Percentiles rank a stretch among this genome's conserved stretches.
phyloP scores from a whole-genome alignment of 768 basidiomycete genomes.

The Lactarius hatsudake region DNA sequence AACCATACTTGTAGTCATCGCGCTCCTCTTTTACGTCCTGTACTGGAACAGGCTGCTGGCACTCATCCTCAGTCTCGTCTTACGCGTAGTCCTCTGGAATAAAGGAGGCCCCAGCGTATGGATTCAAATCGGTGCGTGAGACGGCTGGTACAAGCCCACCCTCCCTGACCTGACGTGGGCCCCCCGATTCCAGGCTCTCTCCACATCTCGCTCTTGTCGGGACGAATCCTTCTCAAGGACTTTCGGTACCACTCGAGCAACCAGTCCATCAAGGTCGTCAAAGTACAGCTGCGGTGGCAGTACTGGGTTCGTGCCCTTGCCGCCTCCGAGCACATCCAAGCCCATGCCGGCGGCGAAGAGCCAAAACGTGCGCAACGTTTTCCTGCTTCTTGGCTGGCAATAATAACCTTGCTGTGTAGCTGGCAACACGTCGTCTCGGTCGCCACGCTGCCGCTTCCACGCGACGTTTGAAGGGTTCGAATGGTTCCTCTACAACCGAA shows the following conservation, averaged over 20 bases:
- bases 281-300: conserved; percentile 86
- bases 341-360: conserved; percentile 48
- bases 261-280: conserved; percentile 79
- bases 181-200: conserved; percentile 61
- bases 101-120: conserved; percentile 72
- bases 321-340: conserved; percentile 64
- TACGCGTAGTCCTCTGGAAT: conserved; percentile 80
- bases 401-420: conserved; percentile 33
- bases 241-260: conserved; percentile 89
- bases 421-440: conserved; percentile 31
- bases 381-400: conserved; percentile 1
- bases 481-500: conserved; percentile 91
- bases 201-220: conserved; percentile 85
- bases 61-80: conserved; percentile 55
- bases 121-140: conserved; percentile 69
- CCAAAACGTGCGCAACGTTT: conserved; percentile 40
- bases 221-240: conserved; percentile 86
- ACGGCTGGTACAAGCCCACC: not conserved
- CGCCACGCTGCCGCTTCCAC: conserved; percentile 73
- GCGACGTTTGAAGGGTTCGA: conserved; percentile 82
- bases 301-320: conserved; percentile 88
- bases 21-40: conserved; percentile 75
- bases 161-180: not conserved
- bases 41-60: conserved; percentile 89
- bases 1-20: conserved; percentile 54